These are phyloP conservation scores for Fusarium haematococcum DNA, from an alignment of 2,329 filamentous ascomycete species.

Conservation along the genomic window DNA sequence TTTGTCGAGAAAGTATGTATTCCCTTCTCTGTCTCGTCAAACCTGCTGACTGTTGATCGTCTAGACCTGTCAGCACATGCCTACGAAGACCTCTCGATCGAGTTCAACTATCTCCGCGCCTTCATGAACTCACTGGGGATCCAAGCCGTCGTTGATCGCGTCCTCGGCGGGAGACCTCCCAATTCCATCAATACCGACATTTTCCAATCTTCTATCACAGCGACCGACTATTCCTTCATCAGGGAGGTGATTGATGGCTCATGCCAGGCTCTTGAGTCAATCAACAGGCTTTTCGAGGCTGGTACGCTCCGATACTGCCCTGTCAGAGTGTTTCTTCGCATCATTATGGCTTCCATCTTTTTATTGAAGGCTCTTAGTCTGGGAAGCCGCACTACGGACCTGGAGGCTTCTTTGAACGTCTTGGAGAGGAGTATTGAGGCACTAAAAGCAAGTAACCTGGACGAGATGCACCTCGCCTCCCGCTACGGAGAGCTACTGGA, in stretches of 20 bases:
- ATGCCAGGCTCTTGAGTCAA: slow-evolving; percentile 62
- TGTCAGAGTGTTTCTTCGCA: slow-evolving; percentile 64
- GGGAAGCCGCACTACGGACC: slow-evolving; percentile 16
- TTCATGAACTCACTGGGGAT: slow-evolving; percentile 63
- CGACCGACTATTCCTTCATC: slow-evolving; percentile 65
- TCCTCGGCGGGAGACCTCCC: slow-evolving; percentile 24
- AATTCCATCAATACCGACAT: slow-evolving; percentile 1
- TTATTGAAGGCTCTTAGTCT: slow-evolving; percentile 54
- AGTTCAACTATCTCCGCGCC: slow-evolving; percentile 59
- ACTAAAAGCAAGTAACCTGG: slow-evolving; percentile 11
- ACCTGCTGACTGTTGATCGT: not conserved
- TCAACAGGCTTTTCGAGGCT: slow-evolving; percentile 59
- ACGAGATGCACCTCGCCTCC: slow-evolving; percentile 33
- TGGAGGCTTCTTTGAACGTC: slow-evolving; percentile 11
- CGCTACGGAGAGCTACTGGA: slow-evolving; percentile 27
- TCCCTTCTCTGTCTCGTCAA: not conserved
- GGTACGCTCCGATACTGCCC: slow-evolving; percentile 63
- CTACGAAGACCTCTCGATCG: slow-evolving; percentile 59
- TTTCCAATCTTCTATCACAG: slow-evolving; percentile 54
- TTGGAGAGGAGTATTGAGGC: slow-evolving; percentile 19
- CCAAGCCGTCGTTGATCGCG: slow-evolving; percentile 65
- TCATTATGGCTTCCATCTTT: slow-evolving; percentile 67
- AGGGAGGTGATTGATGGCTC: slow-evolving; percentile 67
- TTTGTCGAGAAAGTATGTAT: slow-evolving; percentile 1
- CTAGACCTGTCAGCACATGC: not conserved